Conservation (phyloP, 2,329 filamentous ascomycete genomes). For the Shiraia bambusicola region DNA sequence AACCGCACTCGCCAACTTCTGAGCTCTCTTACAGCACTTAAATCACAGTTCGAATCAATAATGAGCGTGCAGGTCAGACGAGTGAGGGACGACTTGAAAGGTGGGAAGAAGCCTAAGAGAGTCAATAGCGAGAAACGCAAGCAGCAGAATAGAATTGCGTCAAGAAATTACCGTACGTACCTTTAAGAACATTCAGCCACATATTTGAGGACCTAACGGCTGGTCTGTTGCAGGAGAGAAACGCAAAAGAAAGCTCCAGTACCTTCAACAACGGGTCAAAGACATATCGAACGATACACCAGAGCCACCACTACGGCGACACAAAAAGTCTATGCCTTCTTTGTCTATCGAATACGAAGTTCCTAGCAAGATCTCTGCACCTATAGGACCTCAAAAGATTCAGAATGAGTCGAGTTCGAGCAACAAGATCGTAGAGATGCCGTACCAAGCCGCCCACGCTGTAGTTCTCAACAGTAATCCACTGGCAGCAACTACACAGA, state of each 20-base stretch:
- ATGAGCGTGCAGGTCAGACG: slow-evolving; percentile 12
- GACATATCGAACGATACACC: slow-evolving; percentile 22
- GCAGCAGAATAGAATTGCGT: slow-evolving; percentile 43
- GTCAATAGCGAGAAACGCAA: slow-evolving; percentile 42
- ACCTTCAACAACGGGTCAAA: slow-evolving; percentile 37
- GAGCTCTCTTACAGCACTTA: slow-evolving; percentile 12
- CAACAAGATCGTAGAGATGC: slow-evolving; percentile 10
- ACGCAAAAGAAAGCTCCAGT: slow-evolving; percentile 41
- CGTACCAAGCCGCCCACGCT: slow-evolving; percentile 9
- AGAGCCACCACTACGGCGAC: slow-evolving; percentile 14
- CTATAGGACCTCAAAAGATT: not conserved
- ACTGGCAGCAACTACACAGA: slow-evolving; percentile 9
- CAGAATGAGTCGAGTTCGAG: too few relatives aligned
- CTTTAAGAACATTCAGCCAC: not conserved
- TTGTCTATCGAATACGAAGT: slow-evolving; percentile 20
- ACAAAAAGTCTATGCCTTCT: slow-evolving; percentile 18
- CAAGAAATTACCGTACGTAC: slow-evolving; percentile 40
- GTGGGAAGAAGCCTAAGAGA: slow-evolving; percentile 33
- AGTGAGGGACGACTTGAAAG: slow-evolving; percentile 7
- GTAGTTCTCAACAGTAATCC: slow-evolving; percentile 16
- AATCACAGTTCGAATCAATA: slow-evolving; percentile 9
- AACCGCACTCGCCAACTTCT: too few relatives aligned
- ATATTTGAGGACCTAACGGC: slow-evolving; percentile 7
- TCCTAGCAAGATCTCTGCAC: slow-evolving; percentile 11
- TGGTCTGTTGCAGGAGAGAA: slow-evolving; percentile 32